Evolutionary conservation across 257 asterid species (phyloP), one percentile per base, ranked within the genome.

Genomic region (Salvia rosmarinus): DNA sequence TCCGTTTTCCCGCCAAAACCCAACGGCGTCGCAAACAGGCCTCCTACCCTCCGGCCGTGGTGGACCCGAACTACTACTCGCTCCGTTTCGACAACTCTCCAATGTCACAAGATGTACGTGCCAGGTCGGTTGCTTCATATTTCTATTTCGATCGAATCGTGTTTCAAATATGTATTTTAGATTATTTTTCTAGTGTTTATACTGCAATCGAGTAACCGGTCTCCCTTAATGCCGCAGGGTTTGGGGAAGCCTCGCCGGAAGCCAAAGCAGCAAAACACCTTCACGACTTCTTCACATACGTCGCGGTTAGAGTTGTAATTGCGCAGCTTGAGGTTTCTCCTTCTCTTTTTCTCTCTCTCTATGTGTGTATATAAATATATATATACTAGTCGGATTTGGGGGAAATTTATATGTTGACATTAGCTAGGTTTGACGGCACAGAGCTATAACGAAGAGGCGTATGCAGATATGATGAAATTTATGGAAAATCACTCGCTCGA

Each of bases 161-260:
- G 7, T 49, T 49, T 40, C 23, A 34, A 3, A 34, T 34, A n/a
- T 17, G 4, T 16, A 9, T 35, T 60, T 34, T 60, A 0, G 0
- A 34, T 16, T 6, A n/a, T 5, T n/a, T 16, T 49, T 17, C 3
- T n/a, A 21, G 1, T 4, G 3, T 28, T 1, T 28, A 28, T 28
- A 28, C 32, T 28, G 32, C 32, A 28, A 28, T 28, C 32, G 1
- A 28, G 32, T 28, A 28, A 28, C 32, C 32, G 1, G 32, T 8
- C 37, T 34, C 37, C 37, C n/a, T n/a, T n/a, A n/a, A n/a, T n/a
- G 39, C 39, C 35, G 17, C n/a, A 92, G 96, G 98, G 32, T 89
- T 89, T 63, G 98, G 95, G 62, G 96, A 86, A 82, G 90, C 90
- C 20, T 92, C 98, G 0, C 98, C 96, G 4, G 98, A 92, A 82